Base-by-base conservation (phyloP, 2,329 filamentous ascomycete species). In the Pseudocercospora cruenta region DNA sequence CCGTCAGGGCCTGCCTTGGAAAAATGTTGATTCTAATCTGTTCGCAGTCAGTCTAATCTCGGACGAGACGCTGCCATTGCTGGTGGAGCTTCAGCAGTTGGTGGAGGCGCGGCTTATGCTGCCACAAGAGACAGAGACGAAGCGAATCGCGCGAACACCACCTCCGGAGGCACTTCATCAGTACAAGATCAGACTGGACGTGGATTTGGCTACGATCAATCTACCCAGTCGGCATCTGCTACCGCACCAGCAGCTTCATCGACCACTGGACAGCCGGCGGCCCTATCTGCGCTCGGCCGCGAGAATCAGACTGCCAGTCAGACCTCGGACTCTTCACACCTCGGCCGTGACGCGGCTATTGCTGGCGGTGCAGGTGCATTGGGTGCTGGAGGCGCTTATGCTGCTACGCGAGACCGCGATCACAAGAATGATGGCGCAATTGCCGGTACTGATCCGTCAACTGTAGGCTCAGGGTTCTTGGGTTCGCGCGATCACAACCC, bases 331-430 rank as follows among this genome's bases (percentile, higher is more conserved):
- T 28, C 54, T 14, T 68, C 60, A 31, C 75, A 77, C 57, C 70
- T 76, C 31, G 75, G 74, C 33, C 73, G 76, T n/a, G 73, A 79
- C 62, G 74, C 75, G 8, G 76, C 74, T 14, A 45, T 77, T 4
- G 76, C 68, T 28, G 76, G 71, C 51, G 77, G 75, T 19, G 71
- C 71, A 43, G 76, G 74, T 4, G 72, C 71, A 26, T 71, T 73
- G 4, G 72, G 71, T 22, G 73, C 72, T 39, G 77, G 75, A 31
- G 73, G 24, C 6, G 58, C 31, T 19, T 59, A 55, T 61, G 31
- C 63, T 31, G 67, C 64, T 26, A 62, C 55, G 8, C 31, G 31
- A 58, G 55, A 58, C 21, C 60, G 58, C 45, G 31, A 58, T 26
- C 49, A 62, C n/a, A 55, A 61, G 45, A 6, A 22, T 53, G 54